Evolutionary conservation across 257 asterid genomes (phyloP).

Genomic region (Ehretia macrophylla): DNA sequence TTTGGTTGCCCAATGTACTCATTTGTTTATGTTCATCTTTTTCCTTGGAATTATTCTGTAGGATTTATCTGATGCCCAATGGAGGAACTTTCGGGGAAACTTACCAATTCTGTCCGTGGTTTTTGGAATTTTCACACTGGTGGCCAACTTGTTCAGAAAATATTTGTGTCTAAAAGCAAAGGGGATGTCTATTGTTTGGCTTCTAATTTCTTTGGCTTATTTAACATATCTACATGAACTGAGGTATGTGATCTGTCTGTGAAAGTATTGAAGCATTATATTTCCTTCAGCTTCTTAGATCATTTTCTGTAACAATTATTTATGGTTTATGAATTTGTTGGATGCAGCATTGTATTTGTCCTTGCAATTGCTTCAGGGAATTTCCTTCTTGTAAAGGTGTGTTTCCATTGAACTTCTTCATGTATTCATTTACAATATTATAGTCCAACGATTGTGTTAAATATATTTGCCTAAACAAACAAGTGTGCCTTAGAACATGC

Average conservation of each 20-base stretch:
- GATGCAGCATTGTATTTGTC: constrained; percentile 67
- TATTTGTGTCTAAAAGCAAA: constrained; percentile 53
- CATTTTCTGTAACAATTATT: constrained; percentile 13
- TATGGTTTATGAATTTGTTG: constrained; percentile 1
- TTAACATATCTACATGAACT: constrained; percentile 79
- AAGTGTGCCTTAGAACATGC: too few relatives aligned
- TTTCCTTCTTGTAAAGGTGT: constrained; percentile 81
- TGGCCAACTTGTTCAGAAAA: constrained; percentile 49
- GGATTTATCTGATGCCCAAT: constrained; percentile 91
- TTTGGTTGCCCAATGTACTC: constrained; percentile 5
- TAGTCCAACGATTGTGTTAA: too few relatives aligned
- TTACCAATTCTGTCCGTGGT: constrained; percentile 61
- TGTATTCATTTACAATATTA: too few relatives aligned
- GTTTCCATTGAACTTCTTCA: constrained; percentile 11
- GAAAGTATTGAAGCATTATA: constrained; percentile 6
- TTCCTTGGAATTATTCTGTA: constrained; percentile 17
- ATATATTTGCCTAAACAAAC: too few relatives aligned
- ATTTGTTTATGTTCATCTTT: constrained; percentile 5
- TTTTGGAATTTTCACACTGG: constrained; percentile 63
- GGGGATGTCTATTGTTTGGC: constrained; percentile 88
- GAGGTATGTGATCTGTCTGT: constrained; percentile 44
- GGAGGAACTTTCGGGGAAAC: constrained; percentile 93
- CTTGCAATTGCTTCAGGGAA: constrained; percentile 70
- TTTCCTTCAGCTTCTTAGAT: constrained; percentile 17
- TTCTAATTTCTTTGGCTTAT: constrained; percentile 58